phyloP scores from a whole-genome alignment of 164 flowering plant genomes.

The Nymphaea colorata region DNA sequence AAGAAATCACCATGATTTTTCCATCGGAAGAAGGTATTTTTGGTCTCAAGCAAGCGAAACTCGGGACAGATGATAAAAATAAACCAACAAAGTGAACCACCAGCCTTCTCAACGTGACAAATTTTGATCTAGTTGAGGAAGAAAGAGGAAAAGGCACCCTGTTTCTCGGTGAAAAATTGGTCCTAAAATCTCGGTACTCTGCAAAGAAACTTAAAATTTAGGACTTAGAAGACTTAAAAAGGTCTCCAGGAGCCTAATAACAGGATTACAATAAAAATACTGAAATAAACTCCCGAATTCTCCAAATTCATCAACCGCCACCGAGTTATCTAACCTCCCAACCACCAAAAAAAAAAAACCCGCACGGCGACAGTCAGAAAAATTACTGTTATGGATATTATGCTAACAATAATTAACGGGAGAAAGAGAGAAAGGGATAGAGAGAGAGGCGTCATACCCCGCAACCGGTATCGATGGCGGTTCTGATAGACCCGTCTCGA shows the following conservation, averaged over 20 bases:
- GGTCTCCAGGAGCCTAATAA: no score
- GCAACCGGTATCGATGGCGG: slow-evolving; percentile 97
- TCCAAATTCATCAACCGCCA: no score
- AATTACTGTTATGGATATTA: neutral
- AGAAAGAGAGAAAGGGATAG: neutral
- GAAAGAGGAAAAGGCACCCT: neutral
- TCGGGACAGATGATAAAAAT: no score
- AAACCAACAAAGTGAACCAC: no score
- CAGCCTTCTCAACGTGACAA: no score
- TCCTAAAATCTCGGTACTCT: neutral
- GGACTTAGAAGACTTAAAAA: no score
- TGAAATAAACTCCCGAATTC: no score
- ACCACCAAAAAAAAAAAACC: neutral
- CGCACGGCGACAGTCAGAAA: neutral
- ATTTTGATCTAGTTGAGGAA: neutral
- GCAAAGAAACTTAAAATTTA: neutral
- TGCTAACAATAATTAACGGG: neutral
- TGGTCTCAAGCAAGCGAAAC: no score
- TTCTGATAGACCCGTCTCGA: slow-evolving; percentile 58
- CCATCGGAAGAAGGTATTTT: neutral
- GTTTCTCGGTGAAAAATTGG: neutral
- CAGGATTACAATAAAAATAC: no score
- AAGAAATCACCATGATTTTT: neutral
- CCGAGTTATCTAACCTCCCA: neutral
- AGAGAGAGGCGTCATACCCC: slow-evolving; percentile 48